Evolutionary conservation across 2,329 filamentous ascomycete species (phyloP), one percentile per base, ranked within the genome.

Genomic region (Nothophaeocryptopus gaeumannii): DNA sequence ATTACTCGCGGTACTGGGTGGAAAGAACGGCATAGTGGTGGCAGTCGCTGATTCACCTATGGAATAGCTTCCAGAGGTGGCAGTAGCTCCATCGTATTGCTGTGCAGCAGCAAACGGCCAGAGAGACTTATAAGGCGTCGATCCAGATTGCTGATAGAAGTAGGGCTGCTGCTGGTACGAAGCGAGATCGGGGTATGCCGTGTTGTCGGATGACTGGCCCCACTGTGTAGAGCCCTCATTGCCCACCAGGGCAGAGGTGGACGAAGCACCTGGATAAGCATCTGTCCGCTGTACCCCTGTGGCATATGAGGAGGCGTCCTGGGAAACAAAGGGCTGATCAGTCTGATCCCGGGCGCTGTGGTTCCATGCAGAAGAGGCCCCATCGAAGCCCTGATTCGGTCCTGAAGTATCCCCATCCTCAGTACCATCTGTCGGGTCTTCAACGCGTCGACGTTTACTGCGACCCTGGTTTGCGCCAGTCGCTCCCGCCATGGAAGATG

Each of bases 111-210:
- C 26, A 12, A 55, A 56, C 8, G 54, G 56, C 61, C 61, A 64
- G 14, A 50, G 48, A 13, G 60, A 56, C 33, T 53, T 61, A 50
- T 63, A 63, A n/a, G 51, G 46, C 7, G 47, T 38, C 1, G 59
- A 54, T 36, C 54, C 50, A 5, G 58, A 51, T 43, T 61, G 63
- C 26, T 60, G 58, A 43, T 61, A 64, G 50, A 60, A 63, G 48
- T 63, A 63, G 39, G 62, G 62, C 46, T 63, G 62, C 31, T 65
- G 63, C 40, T 57, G 52, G 38, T 59, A 62, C 11, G 55, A 40
- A 3, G 62, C 47, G 4, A 60, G 55, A 20, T 60, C 62, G 15
- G 61, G 60, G 45, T 63, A 62, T 8, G 59, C 43, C 38, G 59
- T 45, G 12, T 51, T 16, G 37, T 51, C 49, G 36, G 56, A 44